Conservation (phyloP, 2,329 filamentous ascomycete genomes). For the Botrytis sinoallii region DNA sequence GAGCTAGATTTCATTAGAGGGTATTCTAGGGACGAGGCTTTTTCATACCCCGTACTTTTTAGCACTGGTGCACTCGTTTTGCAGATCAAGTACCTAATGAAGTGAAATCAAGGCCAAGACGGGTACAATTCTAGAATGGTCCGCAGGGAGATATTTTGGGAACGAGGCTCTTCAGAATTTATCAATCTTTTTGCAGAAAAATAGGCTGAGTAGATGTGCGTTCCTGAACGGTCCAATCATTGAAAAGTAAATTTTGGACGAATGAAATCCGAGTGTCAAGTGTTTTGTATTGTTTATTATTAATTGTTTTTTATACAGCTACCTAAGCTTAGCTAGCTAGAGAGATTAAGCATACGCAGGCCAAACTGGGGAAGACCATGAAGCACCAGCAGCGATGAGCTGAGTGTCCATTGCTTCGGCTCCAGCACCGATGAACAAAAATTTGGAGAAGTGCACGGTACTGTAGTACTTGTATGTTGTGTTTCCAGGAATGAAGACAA, state of each 20-base stretch:
- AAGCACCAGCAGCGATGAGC: constrained; percentile 23
- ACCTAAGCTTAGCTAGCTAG: background rate
- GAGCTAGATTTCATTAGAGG: background rate
- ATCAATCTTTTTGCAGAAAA: background rate
- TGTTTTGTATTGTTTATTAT: background rate
- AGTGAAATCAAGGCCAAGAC: background rate
- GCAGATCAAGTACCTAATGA: background rate
- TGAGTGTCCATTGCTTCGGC: constrained; percentile 23
- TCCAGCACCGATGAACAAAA: constrained; percentile 25
- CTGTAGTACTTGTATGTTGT: constrained; percentile 40
- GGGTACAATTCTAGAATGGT: background rate
- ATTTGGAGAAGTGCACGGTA: constrained; percentile 29
- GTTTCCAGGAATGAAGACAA: constrained; percentile 41
- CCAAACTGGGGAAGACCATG: constrained; percentile 27
- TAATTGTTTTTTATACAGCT: background rate
- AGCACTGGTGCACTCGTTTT: background rate
- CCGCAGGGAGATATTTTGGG: background rate
- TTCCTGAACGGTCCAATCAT: background rate
- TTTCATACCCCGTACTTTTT: background rate
- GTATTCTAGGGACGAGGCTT: background rate
- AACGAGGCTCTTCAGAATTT: background rate
- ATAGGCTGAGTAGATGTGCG: background rate
- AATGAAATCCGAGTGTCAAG: background rate
- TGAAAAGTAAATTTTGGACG: background rate
- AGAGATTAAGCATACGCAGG: constrained; percentile 18